These are phyloP conservation scores for Emergomyces pasteurianus DNA, from an alignment of 2,329 filamentous ascomycete genomes.

Conservation along the genomic window DNA sequence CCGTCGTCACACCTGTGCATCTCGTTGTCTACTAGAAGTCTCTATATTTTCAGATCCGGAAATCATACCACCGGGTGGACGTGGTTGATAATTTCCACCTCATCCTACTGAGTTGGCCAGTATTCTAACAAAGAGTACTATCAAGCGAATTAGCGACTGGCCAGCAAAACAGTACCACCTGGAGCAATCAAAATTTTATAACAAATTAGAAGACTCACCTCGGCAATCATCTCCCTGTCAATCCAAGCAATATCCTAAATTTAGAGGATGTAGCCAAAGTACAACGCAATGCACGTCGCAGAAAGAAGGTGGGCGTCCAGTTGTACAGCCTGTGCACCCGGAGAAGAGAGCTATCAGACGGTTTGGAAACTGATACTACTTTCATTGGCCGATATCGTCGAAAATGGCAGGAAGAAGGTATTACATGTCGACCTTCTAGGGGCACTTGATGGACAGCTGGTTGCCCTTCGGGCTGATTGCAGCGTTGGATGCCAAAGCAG, in stretches of 20 bases:
- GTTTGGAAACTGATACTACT: no score
- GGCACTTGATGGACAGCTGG: conserved; percentile 50
- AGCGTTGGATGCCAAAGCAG: conserved; percentile 4
- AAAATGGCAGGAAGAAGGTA: conserved; percentile 48
- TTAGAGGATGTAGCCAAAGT: not conserved
- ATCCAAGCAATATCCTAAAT: not conserved
- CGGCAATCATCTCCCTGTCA: not conserved
- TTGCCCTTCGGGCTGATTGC: conserved; percentile 48
- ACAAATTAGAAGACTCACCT: conserved; percentile 52
- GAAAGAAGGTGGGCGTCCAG: conserved; percentile 53
- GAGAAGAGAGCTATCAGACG: no score
- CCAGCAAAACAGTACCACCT: conserved; percentile 2
- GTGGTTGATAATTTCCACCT: not conserved
- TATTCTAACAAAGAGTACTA: not conserved
- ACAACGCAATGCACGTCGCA: conserved; percentile 48
- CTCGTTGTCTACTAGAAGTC: no score
- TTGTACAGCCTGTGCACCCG: conserved; percentile 46
- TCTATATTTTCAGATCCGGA: not conserved
- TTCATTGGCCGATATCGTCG: conserved; percentile 49
- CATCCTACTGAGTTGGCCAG: not conserved
- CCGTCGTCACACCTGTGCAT: no score
- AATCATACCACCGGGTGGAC: conserved; percentile 12
- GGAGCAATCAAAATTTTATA: conserved; percentile 50
- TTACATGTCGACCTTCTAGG: conserved; percentile 41
- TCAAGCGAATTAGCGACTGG: not conserved